Evolutionary conservation across 495 filamentous ascomycete genomes (phyloP).

Genomic region (Podospora didyma): DNA sequence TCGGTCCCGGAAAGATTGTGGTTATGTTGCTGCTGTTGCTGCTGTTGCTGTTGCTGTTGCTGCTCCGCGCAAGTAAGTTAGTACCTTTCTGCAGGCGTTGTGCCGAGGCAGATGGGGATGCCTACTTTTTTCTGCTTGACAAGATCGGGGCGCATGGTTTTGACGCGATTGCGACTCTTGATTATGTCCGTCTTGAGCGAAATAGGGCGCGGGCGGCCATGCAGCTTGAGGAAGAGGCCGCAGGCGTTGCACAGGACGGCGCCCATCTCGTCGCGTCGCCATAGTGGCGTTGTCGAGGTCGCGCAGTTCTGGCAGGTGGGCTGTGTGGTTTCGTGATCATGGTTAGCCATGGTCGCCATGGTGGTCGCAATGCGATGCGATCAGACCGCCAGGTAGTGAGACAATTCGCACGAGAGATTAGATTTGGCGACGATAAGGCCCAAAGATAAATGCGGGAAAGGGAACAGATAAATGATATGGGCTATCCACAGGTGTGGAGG

Average conservation of each 20-base stretch:
- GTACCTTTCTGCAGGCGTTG: no score
- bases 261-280: conserved; percentile 93
- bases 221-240: conserved; percentile 94
- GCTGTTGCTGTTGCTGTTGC: no score
- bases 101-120: conserved; percentile 7
- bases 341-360: conserved; percentile 44
- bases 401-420: conserved; percentile 23
- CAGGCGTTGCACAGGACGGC: conserved; percentile 99
- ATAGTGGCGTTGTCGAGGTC: conserved; percentile 92
- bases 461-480: conserved; percentile 3
- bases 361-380: conserved; percentile 12
- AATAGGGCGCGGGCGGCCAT: conserved; percentile 87
- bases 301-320: conserved; percentile 96
- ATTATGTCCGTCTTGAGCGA: conserved; percentile 99
- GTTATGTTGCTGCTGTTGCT: conserved; percentile 22
- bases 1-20: conserved; percentile 49
- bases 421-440: conserved; percentile 27
- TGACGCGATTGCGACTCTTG: conserved; percentile 97
- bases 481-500: no score
- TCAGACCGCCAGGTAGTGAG: conserved; percentile 10
- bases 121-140: conserved; percentile 84
- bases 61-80: no score
- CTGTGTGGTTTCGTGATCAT: conserved; percentile 66
- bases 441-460: conserved; percentile 18
- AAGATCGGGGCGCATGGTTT: conserved; percentile 72